These are phyloP conservation scores for Vitis amurensis DNA, from an alignment of 164 flowering plant genomes.

Conservation along the genomic window DNA sequence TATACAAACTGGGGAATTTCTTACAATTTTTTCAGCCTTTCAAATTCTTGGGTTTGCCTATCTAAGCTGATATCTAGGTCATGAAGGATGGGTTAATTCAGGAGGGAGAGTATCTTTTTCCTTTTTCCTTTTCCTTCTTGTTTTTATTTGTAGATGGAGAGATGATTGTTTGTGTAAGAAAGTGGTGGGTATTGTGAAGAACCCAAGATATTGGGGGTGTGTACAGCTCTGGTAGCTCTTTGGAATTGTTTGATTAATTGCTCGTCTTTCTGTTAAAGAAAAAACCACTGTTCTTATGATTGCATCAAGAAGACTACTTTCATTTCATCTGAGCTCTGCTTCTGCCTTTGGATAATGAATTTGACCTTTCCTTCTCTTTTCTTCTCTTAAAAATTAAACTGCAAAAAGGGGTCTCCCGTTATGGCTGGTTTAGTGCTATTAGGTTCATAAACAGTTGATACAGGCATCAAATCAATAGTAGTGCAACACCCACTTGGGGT, in stretches of 20 bases:
- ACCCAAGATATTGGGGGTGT: conserved; percentile 15
- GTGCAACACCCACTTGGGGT: too few relatives aligned
- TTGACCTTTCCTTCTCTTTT: too few relatives aligned
- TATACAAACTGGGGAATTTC: conserved; percentile 13
- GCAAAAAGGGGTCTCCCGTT: too few relatives aligned
- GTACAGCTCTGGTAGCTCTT: conserved; percentile 20
- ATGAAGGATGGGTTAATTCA: not conserved
- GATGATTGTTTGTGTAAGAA: conserved; percentile 34
- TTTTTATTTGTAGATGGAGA: conserved; percentile 26
- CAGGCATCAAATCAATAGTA: too few relatives aligned
- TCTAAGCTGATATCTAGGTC: conserved; percentile 12
- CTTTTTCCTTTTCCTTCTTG: conserved; percentile 1
- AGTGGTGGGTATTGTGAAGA: conserved; percentile 16
- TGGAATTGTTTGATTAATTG: conserved; percentile 12
- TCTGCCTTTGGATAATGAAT: too few relatives aligned
- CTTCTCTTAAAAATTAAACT: too few relatives aligned
- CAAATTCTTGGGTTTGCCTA: conserved; percentile 24
- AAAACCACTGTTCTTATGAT: not conserved
- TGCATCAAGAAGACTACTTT: not conserved
- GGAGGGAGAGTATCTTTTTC: conserved; percentile 4
- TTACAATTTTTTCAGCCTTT: conserved; percentile 22
- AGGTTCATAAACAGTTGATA: too few relatives aligned
- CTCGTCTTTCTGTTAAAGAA: not conserved
- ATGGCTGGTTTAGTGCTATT: too few relatives aligned
- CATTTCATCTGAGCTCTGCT: not conserved